Base-by-base conservation (phyloP, 345 rosid genomes). In the Bruguiera gymnorhiza region DNA sequence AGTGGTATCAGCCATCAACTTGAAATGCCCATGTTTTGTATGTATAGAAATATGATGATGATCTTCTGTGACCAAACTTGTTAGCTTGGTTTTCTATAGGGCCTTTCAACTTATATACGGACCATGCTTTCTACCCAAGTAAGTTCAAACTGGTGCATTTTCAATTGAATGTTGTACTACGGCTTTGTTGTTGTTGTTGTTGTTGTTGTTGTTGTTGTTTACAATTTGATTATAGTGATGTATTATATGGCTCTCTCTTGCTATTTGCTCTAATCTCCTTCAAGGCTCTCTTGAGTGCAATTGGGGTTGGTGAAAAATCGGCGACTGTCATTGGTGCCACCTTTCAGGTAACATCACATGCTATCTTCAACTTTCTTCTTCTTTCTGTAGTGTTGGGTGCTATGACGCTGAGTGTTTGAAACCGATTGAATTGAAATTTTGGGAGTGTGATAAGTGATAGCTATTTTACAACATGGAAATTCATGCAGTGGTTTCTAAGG, bases 51-150 rank as follows among this genome's bases (percentile, higher is more conserved):
- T 43, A 43, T 43, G 50, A 13, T 43, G 50, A 3, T 11, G 50
- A 13, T 56, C 60, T n/a, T 24, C 64, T 26, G 32, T 16, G 46
- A 60, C 31, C 24, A 26, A 24, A 19, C n/a, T 75, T 26, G 29
- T 0, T 70, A 56, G 11, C 23, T 69, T 77, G 54, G 13, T 60
- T 24, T 34, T 70, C 13, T 60, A 6, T 67, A 93, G 97, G 98
- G 98, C 20, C 89, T 93, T 37, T 89, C 97, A 0, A 93, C 98
- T 8, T 93, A 93, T 78, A 86, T 88, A 83, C 88, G 95, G 84
- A 93, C 86, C 80, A 89, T 93, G 98, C 96, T 93, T 75, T 93
- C 98, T 23, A 93, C 98, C 54, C 97, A 93, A 84, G 98, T 91
- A 71, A 83, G 82, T 51, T 48, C 20, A 54, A 50, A 30, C 19